Percentiles rank a stretch among this genome's conserved stretches.
These are phyloP conservation scores for Turnera subulata DNA, from an alignment of 345 rosid species.

Conservation along the genomic window DNA sequence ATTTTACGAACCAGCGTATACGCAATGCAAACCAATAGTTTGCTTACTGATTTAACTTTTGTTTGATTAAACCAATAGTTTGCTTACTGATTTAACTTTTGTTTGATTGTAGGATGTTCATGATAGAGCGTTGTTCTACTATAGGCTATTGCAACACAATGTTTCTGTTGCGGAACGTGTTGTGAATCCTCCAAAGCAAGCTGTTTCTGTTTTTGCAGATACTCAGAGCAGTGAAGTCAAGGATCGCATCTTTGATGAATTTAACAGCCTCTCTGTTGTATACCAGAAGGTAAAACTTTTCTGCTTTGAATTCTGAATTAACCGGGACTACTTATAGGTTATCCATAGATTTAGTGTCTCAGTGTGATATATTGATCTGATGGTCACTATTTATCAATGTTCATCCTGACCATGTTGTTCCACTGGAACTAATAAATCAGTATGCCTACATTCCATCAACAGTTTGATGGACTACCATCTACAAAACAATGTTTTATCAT, in stretches of 20 bases:
- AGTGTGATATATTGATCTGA: too few relatives aligned
- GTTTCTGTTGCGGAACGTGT: slow-evolving; percentile 74
- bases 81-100: too few relatives aligned
- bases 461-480: not conserved
- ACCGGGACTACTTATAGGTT: not conserved
- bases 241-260: slow-evolving; percentile 95
- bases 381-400: not conserved
- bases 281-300: slow-evolving; percentile 71
- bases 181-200: slow-evolving; percentile 97
- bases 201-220: slow-evolving; percentile 97
- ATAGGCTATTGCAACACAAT: slow-evolving; percentile 75
- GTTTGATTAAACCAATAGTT: too few relatives aligned
- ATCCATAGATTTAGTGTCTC: not conserved
- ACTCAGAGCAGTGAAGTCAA: slow-evolving; percentile 94
- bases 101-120: slow-evolving; percentile 82
- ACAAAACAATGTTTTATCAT: too few relatives aligned
- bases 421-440: not conserved
- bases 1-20: too few relatives aligned
- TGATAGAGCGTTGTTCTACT: slow-evolving; percentile 96
- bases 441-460: too few relatives aligned
- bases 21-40: too few relatives aligned
- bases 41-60: too few relatives aligned
- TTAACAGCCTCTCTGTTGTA: slow-evolving; percentile 87
- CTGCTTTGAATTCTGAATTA: slow-evolving; percentile 7
- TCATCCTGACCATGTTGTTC: not conserved